These are phyloP conservation scores for Yamadazyma jaroonii DNA, from an alignment of 1,139 yeast genomes.

Conservation along the genomic window DNA sequence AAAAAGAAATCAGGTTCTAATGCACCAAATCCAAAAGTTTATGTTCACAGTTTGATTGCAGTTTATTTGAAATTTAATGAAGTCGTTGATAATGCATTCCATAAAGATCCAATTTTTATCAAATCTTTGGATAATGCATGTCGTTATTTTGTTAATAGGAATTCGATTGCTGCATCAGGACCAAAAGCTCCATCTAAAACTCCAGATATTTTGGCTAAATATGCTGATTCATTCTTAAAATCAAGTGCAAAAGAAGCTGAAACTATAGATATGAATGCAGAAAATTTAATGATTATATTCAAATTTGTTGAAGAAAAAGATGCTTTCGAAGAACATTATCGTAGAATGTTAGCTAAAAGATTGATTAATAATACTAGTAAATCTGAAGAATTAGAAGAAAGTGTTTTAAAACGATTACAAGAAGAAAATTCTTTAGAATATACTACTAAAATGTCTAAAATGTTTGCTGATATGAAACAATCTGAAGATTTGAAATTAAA, in stretches of 20 bases:
- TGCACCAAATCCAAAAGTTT: slow-evolving; percentile 64
- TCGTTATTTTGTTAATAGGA: slow-evolving; percentile 76
- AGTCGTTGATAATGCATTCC: slow-evolving; percentile 69
- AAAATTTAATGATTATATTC: slow-evolving; percentile 83
- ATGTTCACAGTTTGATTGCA: slow-evolving; percentile 71
- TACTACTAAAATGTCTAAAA: slow-evolving; percentile 89
- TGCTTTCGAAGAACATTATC: slow-evolving; percentile 89
- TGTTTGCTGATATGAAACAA: slow-evolving; percentile 93
- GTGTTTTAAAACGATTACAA: slow-evolving; percentile 81
- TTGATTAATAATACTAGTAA: slow-evolving; percentile 82
- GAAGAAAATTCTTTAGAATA: slow-evolving; percentile 91
- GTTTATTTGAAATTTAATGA: slow-evolving; percentile 67
- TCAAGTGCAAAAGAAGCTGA: slow-evolving; percentile 72
- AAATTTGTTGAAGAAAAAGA: slow-evolving; percentile 92
- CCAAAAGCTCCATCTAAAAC: slow-evolving; percentile 56
- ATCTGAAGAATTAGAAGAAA: slow-evolving; percentile 82
- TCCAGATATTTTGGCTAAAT: slow-evolving; percentile 88
- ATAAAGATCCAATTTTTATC: slow-evolving; percentile 73
- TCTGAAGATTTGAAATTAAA: slow-evolving; percentile 73
- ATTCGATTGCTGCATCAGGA: slow-evolving; percentile 68
- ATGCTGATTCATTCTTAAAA: slow-evolving; percentile 80
- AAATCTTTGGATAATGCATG: slow-evolving; percentile 91
- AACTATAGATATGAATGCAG: slow-evolving; percentile 69
- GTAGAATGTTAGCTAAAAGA: slow-evolving; percentile 85
- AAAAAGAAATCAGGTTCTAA: slow-evolving; percentile 7